Evolutionary conservation across 176 grass and related monocot genomes (phyloP).

Genomic region (Coix lacrymajobi): DNA sequence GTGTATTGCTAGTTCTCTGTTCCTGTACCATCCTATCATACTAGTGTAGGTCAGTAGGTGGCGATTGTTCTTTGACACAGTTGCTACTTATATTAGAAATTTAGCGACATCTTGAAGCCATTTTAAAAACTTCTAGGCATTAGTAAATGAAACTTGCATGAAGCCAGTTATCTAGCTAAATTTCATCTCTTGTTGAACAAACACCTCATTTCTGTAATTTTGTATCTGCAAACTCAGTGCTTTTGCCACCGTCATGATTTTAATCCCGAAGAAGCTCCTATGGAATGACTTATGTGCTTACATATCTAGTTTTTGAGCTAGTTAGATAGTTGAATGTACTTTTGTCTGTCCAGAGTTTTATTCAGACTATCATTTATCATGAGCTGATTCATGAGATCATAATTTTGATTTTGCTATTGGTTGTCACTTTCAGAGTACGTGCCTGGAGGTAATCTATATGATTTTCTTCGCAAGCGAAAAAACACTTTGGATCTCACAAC

Average conservation of each 20-base stretch:
- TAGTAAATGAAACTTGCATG: background rate
- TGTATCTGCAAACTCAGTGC: background rate
- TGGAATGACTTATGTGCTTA: background rate
- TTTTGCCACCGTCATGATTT: background rate
- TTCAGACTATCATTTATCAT: background rate
- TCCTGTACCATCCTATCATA: background rate
- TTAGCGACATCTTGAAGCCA: background rate
- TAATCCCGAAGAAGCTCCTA: background rate
- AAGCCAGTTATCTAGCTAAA: background rate
- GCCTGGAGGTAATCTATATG: slow-evolving; percentile 85
- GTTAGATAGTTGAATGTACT: background rate
- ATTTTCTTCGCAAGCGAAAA: slow-evolving; percentile 73
- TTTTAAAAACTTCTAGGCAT: background rate
- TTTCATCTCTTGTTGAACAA: background rate
- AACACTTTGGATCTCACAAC: slow-evolving; percentile 58
- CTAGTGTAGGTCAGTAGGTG: background rate
- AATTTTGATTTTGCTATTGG: background rate
- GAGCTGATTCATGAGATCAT: background rate
- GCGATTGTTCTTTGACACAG: background rate
- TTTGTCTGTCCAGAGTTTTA: background rate
- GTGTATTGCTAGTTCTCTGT: background rate
- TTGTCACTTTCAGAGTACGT: slow-evolving; percentile 69
- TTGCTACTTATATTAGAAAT: background rate
- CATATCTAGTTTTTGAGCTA: background rate
- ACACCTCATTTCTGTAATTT: background rate